Evolutionary conservation across 768 basidiomycete genomes (phyloP), one percentile per base, ranked within the genome.

Genomic region (Hygrophorus pudorinus): DNA sequence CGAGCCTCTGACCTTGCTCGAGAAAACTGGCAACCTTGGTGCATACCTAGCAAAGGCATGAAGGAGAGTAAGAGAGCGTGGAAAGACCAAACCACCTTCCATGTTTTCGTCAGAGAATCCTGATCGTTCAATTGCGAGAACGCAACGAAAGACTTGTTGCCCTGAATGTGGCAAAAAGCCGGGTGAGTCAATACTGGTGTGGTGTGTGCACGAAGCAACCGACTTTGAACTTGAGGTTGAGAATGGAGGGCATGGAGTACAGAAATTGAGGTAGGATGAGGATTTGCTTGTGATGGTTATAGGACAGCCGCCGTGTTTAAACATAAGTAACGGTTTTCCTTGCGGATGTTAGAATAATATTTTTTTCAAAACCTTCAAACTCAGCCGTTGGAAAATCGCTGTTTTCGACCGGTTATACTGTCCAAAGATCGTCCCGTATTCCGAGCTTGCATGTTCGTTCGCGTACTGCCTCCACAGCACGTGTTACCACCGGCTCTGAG

Each of bases 71-170:
- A 17, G 17, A 43, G 41, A 31, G 50, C 38, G 29, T 18, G 41
- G 47, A 37, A 41, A 46, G 40, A 27, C 37, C 52, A 41, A 59
- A 64, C 44, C 3, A 85, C 88, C 75, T 90, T 89, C 88, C 88
- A 91, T 53, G 88, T 91, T 72, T 80, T 85, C 41, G 88, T 86
- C 60, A 91, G 68, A 46, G 85, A 75, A 60, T 91, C 88, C 42
- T 76, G 71, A 67, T 91, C 88, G 67, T 75, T 67, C 65, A 91
- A 76, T 67, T 89, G 87, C 62, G 83, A 85, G 68, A 91, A 91
- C 49, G 88, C 86, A 63, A 90, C 85, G 62, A 91, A 91, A 61
- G 88, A 90, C 72, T 90, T 91, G 78, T 91, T 91, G 66, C 88
- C 85, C 87, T 88, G 73, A 58, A 47, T 45, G 51, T 45, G 52